Percentiles rank a stretch among this genome's conserved stretches.
phyloP scores from a whole-genome alignment of 768 basidiomycete species.

The Holtermanniella nyarrowii region DNA sequence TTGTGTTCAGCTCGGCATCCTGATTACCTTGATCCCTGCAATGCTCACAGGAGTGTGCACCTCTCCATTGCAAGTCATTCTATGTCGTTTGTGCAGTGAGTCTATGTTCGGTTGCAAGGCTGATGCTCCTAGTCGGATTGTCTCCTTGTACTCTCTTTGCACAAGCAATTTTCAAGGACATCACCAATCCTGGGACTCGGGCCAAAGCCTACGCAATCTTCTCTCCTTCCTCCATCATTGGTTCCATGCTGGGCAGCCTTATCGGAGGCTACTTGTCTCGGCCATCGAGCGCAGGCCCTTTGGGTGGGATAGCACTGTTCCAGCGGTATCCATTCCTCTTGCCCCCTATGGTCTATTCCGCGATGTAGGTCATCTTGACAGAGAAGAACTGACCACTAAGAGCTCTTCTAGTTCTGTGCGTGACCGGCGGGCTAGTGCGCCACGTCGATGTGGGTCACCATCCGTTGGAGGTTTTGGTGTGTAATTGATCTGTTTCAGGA shows the following conservation, averaged over 20 bases:
- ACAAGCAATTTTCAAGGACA: slow-evolving; percentile 17
- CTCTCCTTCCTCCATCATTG: slow-evolving; percentile 17
- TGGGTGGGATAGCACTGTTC: slow-evolving; percentile 8
- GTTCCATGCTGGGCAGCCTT: slow-evolving; percentile 18
- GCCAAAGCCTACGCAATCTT: slow-evolving; percentile 21
- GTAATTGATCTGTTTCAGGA: no score
- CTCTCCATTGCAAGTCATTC: slow-evolving; percentile 16
- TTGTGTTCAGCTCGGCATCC: slow-evolving; percentile 16
- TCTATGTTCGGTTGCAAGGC: background rate
- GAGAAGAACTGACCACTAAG: background rate
- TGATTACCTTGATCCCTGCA: slow-evolving; percentile 1
- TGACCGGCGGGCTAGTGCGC: background rate
- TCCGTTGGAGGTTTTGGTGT: no score
- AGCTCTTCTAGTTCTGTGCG: background rate
- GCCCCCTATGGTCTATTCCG: background rate
- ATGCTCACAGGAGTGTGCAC: slow-evolving; percentile 15
- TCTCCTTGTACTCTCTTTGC: slow-evolving; percentile 13
- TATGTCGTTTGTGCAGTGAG: background rate
- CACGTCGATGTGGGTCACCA: no score
- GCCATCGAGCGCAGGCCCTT: slow-evolving; percentile 20
- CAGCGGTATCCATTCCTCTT: background rate
- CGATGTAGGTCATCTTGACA: background rate
- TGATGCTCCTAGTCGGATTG: slow-evolving; percentile 13
- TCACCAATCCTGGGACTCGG: slow-evolving; percentile 20
- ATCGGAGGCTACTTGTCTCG: slow-evolving; percentile 24